Percentiles rank a stretch among this genome's conserved stretches.
Evolutionary conservation across 768 basidiomycete species (phyloP).

Genomic region (Mycena olivaceomarginata): DNA sequence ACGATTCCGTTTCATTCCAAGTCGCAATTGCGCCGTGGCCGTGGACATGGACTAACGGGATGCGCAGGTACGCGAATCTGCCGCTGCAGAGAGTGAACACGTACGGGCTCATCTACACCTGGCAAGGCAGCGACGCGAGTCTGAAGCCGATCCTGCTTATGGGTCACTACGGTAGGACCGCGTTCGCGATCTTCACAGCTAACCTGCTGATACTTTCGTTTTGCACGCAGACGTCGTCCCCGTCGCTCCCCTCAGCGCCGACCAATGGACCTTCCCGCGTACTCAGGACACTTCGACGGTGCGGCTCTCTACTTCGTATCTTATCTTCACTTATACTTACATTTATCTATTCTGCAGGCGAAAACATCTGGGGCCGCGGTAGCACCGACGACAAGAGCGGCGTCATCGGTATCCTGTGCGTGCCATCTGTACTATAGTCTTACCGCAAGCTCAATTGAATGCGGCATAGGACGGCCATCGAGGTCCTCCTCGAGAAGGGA

Average conservation of each 20-base stretch:
- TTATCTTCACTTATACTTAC: not conserved
- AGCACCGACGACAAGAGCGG: constrained; percentile 85
- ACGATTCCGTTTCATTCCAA: too few species aligned
- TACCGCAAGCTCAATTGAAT: too few species aligned
- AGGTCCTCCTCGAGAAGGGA: constrained; percentile 37
- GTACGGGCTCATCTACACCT: constrained; percentile 76
- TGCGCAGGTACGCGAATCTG: constrained; percentile 5
- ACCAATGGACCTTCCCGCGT: constrained; percentile 77
- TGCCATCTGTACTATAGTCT: not conserved
- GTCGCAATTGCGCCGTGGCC: too few species aligned
- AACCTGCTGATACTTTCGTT: not conserved
- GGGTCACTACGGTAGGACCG: constrained; percentile 68
- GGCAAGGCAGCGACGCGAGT: constrained; percentile 69
- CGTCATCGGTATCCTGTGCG: constrained; percentile 59
- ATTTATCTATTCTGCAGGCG: constrained; percentile 52
- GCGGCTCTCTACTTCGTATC: not conserved
- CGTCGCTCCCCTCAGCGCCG: constrained; percentile 72
- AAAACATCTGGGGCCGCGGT: constrained; percentile 88
- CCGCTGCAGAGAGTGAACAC: constrained; percentile 68
- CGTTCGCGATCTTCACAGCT: too few species aligned
- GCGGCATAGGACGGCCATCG: constrained; percentile 30
- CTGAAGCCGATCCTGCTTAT: constrained; percentile 74
- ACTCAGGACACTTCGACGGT: constrained; percentile 79
- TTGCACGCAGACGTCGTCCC: constrained; percentile 77
- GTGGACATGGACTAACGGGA: not conserved